Evolutionary conservation across 1,139 yeast genomes (phyloP).

Genomic region (Kodamaea plutei): DNA sequence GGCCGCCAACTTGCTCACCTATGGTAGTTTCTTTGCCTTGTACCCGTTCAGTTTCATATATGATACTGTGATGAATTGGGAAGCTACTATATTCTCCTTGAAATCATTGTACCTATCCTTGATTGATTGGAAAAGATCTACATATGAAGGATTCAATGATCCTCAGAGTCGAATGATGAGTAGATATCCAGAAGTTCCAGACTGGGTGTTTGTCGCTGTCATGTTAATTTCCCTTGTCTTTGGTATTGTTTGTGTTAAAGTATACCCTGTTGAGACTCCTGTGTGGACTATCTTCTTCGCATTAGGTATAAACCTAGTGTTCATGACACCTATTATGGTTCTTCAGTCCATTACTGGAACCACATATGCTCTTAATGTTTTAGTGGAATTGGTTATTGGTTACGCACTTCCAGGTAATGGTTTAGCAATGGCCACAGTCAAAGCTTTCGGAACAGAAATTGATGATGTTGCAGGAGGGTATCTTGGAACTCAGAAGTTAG

Average conservation of each 20-base stretch:
- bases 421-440: constrained; percentile 33
- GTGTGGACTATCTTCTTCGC: constrained; percentile 32
- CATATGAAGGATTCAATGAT: constrained; percentile 16
- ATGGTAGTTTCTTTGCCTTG: constrained; percentile 14
- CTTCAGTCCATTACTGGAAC: constrained; percentile 37
- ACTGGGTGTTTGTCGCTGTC: constrained; percentile 17
- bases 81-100: constrained; percentile 7
- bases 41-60: constrained; percentile 15
- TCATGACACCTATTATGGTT: constrained; percentile 35
- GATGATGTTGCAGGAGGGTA: constrained; percentile 60
- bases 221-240: constrained; percentile 18
- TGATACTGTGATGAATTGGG: constrained; percentile 11
- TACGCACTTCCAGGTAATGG: constrained; percentile 39
- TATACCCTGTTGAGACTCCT: constrained; percentile 37
- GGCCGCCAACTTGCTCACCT: constrained; percentile 22
- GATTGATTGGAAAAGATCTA: constrained; percentile 8
- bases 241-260: constrained; percentile 23
- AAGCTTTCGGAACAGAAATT: constrained; percentile 38
- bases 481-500: constrained; percentile 53
- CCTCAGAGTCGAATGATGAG: constrained; percentile 20
- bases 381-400: constrained; percentile 39
- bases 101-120: constrained; percentile 3
- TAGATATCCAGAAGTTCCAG: constrained; percentile 22
- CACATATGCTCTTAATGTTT: constrained; percentile 35
- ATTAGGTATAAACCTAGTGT: constrained; percentile 31